phyloP scores from a whole-genome alignment of 2,329 filamentous ascomycete genomes.

The Intubia oerlemansii region DNA sequence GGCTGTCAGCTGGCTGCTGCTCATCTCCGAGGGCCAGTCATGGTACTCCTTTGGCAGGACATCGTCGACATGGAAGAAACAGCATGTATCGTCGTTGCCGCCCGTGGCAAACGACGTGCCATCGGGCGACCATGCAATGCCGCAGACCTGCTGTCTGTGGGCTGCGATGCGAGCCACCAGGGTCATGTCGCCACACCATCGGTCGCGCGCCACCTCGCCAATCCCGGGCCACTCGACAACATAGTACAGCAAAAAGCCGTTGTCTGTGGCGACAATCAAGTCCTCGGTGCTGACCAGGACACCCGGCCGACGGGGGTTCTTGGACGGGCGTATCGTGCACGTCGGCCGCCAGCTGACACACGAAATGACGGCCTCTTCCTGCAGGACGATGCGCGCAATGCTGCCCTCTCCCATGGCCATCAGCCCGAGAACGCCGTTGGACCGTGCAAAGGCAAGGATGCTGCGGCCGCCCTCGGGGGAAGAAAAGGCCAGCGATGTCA shows the following conservation, averaged over 20 bases:
- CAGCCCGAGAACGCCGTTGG: constrained; percentile 53
- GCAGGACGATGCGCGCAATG: constrained; percentile 31
- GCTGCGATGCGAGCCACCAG: constrained; percentile 56
- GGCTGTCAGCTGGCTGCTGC: no score
- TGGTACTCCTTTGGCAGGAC: constrained; percentile 18
- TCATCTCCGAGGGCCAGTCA: no score
- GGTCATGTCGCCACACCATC: constrained; percentile 59
- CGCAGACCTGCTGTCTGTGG: constrained; percentile 81
- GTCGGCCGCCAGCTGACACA: constrained; percentile 66
- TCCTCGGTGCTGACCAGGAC: constrained; percentile 51
- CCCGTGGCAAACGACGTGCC: constrained; percentile 66
- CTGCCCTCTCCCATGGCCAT: constrained; percentile 48
- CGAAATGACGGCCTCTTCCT: constrained; percentile 51
- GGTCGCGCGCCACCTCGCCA: constrained; percentile 39
- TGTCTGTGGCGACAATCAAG: constrained; percentile 67
- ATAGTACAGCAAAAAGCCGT: constrained; percentile 72
- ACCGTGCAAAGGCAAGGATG: constrained; percentile 70
- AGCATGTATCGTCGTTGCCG: constrained; percentile 80
- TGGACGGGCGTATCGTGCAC: constrained; percentile 27
- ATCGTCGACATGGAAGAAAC: constrained; percentile 50
- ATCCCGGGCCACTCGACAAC: constrained; percentile 62
- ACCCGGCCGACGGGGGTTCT: constrained; percentile 23
- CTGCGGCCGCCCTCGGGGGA: constrained; percentile 52
- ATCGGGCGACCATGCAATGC: constrained; percentile 66
- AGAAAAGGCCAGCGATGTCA: constrained; percentile 83